These are phyloP conservation scores for Alternaria solani DNA, from an alignment of 2,329 filamentous ascomycete species.

Conservation along the genomic window DNA sequence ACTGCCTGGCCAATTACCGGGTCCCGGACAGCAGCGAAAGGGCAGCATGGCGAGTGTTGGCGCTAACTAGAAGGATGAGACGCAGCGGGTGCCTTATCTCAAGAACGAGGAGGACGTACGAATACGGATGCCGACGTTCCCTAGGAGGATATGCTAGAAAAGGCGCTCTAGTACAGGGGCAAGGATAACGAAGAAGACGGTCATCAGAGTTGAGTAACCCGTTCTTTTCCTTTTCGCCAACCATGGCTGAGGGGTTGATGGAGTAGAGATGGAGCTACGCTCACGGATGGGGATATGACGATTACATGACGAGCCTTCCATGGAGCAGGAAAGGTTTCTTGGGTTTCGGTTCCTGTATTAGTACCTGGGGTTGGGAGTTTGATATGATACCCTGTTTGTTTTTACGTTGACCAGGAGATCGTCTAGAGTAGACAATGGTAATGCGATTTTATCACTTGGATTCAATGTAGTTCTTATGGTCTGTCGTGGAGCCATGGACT, in stretches of 20 bases:
- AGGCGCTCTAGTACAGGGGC: background rate
- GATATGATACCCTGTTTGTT: conserved; percentile 7
- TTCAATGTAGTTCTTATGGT: background rate
- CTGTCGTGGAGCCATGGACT: background rate
- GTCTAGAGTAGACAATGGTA: background rate
- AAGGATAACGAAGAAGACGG: background rate
- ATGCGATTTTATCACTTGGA: background rate
- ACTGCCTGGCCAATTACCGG: conserved; percentile 44
- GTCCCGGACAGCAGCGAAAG: conserved; percentile 8
- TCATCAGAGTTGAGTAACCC: background rate
- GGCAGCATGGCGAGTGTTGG: conserved; percentile 10
- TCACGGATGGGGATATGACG: background rate
- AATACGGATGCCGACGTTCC: background rate
- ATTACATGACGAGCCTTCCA: background rate
- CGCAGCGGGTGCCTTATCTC: background rate
- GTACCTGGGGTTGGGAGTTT: conserved; percentile 1
- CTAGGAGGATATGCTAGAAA: background rate
- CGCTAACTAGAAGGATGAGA: background rate
- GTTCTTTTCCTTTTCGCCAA: background rate
- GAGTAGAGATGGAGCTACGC: background rate
- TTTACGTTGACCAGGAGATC: background rate
- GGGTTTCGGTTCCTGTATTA: background rate
- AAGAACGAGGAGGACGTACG: background rate
- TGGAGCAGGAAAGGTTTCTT: background rate
- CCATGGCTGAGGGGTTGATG: background rate